phyloP scores from a whole-genome alignment of 2,329 filamentous ascomycete species.

The Neonectria punicea region DNA sequence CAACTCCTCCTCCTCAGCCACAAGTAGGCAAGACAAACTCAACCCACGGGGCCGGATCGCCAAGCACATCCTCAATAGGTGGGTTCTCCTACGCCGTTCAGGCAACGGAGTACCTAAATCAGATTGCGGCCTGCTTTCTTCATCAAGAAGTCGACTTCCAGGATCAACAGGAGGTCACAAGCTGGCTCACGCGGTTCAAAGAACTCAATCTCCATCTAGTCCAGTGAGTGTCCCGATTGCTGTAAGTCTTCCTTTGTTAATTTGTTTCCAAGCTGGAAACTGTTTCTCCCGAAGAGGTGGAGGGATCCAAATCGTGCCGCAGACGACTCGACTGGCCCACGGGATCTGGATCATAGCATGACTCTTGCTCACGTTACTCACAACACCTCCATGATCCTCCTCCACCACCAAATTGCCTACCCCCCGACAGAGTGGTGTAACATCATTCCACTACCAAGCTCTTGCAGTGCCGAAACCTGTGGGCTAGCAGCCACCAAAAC shows the following conservation, averaged over 20 bases:
- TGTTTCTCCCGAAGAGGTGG: conserved; percentile 56
- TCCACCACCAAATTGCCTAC: conserved; percentile 61
- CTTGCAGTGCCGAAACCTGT: conserved; percentile 58
- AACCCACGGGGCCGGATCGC: no score
- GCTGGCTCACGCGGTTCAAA: conserved; percentile 59
- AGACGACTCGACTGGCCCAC: conserved; percentile 44
- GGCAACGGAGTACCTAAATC: no score
- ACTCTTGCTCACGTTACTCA: conserved; percentile 61
- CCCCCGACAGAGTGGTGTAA: conserved; percentile 46
- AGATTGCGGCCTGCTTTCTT: conserved; percentile 45
- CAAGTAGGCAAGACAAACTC: no score
- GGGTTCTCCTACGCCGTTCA: no score
- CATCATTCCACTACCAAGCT: conserved; percentile 50
- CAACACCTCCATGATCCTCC: conserved; percentile 60
- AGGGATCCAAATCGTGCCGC: conserved; percentile 48
- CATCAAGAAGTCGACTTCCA: conserved; percentile 54
- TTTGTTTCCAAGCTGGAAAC: conserved; percentile 49
- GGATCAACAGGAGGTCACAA: conserved; percentile 52
- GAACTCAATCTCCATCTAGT: conserved; percentile 58
- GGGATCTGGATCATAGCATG: conserved; percentile 56
- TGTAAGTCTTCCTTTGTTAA: neutral
- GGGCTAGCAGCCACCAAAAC: no score
- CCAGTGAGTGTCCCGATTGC: conserved; percentile 42
- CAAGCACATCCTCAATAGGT: no score
- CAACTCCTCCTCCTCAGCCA: no score